phyloP scores from a whole-genome alignment of 2,329 filamentous ascomycete genomes.

The Aspergillus japonicus region DNA sequence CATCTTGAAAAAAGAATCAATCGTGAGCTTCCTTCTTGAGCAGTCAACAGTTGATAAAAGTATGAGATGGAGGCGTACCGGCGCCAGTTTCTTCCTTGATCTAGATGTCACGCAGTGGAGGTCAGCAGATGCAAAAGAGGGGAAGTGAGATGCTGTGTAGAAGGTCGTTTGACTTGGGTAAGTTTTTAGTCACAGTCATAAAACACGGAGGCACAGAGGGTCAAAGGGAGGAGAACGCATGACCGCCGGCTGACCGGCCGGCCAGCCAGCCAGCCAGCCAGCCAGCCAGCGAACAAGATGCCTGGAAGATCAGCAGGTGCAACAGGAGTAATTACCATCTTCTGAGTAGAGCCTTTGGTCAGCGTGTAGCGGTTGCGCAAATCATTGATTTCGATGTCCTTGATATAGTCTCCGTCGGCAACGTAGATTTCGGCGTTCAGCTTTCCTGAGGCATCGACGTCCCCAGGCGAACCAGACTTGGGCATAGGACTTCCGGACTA shows the following conservation, averaged over 20 bases:
- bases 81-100: slow-evolving; percentile 99
- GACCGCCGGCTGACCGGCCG: slow-evolving; percentile 38
- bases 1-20: slow-evolving; percentile 71
- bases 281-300: slow-evolving; percentile 35
- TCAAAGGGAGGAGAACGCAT: slow-evolving; percentile 37
- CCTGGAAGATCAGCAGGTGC: slow-evolving; percentile 65
- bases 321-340: slow-evolving; percentile 94
- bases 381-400: slow-evolving; percentile 98
- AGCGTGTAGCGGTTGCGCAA: slow-evolving; percentile 93
- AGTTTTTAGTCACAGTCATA: slow-evolving; percentile 65
- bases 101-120: slow-evolving; percentile 82
- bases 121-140: slow-evolving; percentile 93
- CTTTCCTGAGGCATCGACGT: slow-evolving; percentile 52
- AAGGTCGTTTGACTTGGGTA: slow-evolving; percentile 56
- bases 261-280: slow-evolving; percentile 23
- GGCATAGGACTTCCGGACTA: slow-evolving; percentile 51
- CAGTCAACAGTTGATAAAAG: slow-evolving; percentile 47
- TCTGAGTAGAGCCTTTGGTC: slow-evolving; percentile 95
- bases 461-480: slow-evolving; percentile 55
- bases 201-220: slow-evolving; percentile 26
- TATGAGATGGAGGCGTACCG: slow-evolving; percentile 71
- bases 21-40: slow-evolving; percentile 60
- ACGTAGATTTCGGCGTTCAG: slow-evolving; percentile 89
- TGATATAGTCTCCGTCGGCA: slow-evolving; percentile 95
- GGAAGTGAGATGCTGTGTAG: slow-evolving; percentile 57